phyloP scores from a whole-genome alignment of 2,329 filamentous ascomycete species.

The Trichoderma polysporum region DNA sequence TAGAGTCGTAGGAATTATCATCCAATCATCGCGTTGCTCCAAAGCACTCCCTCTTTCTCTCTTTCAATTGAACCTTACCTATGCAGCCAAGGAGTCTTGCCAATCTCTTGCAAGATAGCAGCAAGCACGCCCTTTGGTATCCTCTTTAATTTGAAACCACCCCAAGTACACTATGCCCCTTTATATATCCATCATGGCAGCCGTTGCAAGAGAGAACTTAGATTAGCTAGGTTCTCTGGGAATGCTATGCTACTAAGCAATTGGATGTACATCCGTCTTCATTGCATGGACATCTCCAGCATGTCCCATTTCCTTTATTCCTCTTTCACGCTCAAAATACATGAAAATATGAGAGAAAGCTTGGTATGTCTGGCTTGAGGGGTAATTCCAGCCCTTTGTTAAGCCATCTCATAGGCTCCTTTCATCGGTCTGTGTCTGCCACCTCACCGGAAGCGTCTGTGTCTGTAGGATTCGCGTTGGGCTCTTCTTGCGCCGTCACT shows the following conservation, averaged over 20 bases:
- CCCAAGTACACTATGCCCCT: background rate
- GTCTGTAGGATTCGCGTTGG: conserved; percentile 25
- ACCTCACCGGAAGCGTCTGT: conserved; percentile 21
- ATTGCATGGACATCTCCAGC: background rate
- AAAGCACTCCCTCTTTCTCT: background rate
- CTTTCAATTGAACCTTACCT: background rate
- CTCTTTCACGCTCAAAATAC: conserved; percentile 18
- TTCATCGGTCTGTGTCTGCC: conserved; percentile 32
- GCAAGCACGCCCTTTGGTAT: background rate
- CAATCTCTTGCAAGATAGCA: background rate
- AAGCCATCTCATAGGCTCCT: background rate
- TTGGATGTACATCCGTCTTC: background rate
- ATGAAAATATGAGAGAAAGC: background rate
- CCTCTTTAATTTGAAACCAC: background rate
- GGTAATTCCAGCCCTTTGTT: background rate
- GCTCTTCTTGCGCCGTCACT: conserved; percentile 39
- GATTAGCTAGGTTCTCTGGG: conserved; percentile 20
- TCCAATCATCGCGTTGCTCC: conserved; percentile 19
- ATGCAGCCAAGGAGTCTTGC: background rate
- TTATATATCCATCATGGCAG: background rate
- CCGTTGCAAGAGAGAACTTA: background rate
- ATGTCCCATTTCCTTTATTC: background rate
- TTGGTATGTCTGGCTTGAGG: background rate
- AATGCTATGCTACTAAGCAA: background rate
- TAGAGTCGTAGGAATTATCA: conserved; percentile 16